Percentiles rank a stretch among this genome's conserved stretches.
Evolutionary conservation across 163 green algal genomes (phyloP).

Genomic region (Chlorella variabilis): DNA sequence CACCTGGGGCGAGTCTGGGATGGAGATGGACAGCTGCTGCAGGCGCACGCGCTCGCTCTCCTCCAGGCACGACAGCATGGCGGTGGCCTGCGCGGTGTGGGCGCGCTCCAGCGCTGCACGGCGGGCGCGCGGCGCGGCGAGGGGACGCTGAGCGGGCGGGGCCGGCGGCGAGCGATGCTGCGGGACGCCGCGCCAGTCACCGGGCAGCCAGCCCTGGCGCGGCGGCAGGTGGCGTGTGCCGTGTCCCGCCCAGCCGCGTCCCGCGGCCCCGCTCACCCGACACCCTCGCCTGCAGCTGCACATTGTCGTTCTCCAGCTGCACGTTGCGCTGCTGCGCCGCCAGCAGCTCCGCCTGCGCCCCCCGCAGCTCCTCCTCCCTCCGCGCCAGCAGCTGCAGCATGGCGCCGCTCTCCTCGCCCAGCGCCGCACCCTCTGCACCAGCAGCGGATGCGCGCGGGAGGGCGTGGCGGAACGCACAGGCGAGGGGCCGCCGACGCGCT

Average conservation of each 20-base stretch:
- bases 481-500: background rate
- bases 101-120: constrained; percentile 23
- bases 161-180: background rate
- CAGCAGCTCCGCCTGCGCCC: background rate
- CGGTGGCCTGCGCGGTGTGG: constrained; percentile 17
- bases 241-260: too few species aligned
- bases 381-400: constrained; percentile 14
- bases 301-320: constrained; percentile 30
- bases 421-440: constrained; percentile 16
- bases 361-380: constrained; percentile 8
- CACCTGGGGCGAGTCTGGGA: constrained; percentile 7
- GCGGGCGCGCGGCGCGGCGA: too few species aligned
- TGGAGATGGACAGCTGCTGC: constrained; percentile 24
- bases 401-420: constrained; percentile 18
- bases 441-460: background rate
- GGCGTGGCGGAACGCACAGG: too few species aligned
- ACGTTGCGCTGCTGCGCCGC: background rate
- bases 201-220: too few species aligned
- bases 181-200: too few species aligned
- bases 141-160: background rate
- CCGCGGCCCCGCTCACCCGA: background rate
- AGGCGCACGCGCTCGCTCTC: constrained; percentile 33
- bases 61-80: constrained; percentile 36
- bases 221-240: too few species aligned
- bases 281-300: constrained; percentile 37